A percentile compares a stretch with the other conserved stretches of the same genome.
Conservation (phyloP, 345 rosid species). For the Populus tremula region DNA sequence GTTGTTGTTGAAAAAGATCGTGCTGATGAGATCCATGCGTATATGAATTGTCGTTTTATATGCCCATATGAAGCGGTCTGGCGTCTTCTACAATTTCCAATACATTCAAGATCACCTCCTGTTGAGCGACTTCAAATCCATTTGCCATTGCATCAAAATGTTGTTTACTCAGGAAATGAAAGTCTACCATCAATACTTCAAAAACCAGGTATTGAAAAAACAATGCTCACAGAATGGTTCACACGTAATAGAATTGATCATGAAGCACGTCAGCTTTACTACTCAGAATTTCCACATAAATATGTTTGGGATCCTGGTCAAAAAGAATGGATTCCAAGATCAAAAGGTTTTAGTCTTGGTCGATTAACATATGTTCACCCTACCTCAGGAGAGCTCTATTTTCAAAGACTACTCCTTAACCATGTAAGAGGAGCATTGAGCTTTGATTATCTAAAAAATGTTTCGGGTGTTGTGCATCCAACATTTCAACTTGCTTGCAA, state of each 20-base stretch:
- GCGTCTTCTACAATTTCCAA: too few relatives aligned
- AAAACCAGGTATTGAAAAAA: neutral
- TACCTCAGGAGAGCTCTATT: neutral
- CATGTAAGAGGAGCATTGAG: neutral
- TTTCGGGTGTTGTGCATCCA: neutral
- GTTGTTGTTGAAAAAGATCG: neutral
- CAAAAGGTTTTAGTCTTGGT: too few relatives aligned
- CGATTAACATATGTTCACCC: too few relatives aligned
- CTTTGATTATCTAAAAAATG: neutral
- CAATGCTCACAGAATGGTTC: neutral
- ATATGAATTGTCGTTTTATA: too few relatives aligned
- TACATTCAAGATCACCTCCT: too few relatives aligned
- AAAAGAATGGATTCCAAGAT: neutral
- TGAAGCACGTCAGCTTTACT: neutral
- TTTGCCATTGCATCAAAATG: too few relatives aligned
- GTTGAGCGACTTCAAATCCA: too few relatives aligned
- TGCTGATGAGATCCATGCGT: too few relatives aligned
- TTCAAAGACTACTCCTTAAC: neutral
- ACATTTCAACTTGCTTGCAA: neutral
- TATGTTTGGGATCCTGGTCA: neutral
- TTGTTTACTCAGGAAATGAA: too few relatives aligned
- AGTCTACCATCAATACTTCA: neutral
- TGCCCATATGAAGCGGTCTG: too few relatives aligned
- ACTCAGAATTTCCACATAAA: neutral
- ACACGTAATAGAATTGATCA: neutral